Evolutionary conservation across 2,329 filamentous ascomycete genomes (phyloP), one percentile per base, ranked within the genome.

Genomic region (Diaporthe destruens): DNA sequence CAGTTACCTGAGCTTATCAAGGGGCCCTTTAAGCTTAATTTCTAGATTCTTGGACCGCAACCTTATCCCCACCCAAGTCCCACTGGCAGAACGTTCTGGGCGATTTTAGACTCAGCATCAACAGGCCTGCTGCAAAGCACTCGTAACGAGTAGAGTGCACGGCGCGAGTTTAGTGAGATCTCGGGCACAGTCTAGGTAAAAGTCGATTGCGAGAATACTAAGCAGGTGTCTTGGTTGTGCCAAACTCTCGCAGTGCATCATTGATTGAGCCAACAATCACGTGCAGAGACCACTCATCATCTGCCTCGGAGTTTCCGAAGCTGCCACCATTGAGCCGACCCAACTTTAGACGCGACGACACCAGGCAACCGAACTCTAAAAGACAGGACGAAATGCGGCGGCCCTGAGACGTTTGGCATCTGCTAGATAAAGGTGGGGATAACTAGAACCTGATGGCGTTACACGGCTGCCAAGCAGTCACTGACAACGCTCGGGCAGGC

Each of bases 381-480:
- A 44, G 2, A 51, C 61, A 25, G 16, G 61, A 65, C 20, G 61
- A 53, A 63, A 51, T 49, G 44, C 11, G 36, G 36, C 44, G 61
- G 61, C 61, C 23, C 61, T 51, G 61, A 65, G 61, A 65, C 44
- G 61, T 51, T 7, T 7, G 20, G 32, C 39, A 25, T 44, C 61
- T 53, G 59, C 59, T 5, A 65, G 42, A 32, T 34, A n/a, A 23
- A 59, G 34, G 44, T 51, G 42, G 42, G 25, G 1, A 65, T n/a
- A 2, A 65, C 20, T 7, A 18, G 16, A 47, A 3, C 18, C 6
- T 18, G 14, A 42, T 49, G n/a, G 29, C 44, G 61, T 51, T 18
- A 23, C 20, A 23, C 14, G 59, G 42, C 25, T 36, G 59, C 59
- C 59, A 29, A 65, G 42, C 5, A 32, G 5, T 3, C 36, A n/a